A percentile compares a stretch with the other conserved stretches of the same genome.
Evolutionary conservation across 164 flowering plant species (phyloP).

Genomic region (Tetrastigma voinierianum): DNA sequence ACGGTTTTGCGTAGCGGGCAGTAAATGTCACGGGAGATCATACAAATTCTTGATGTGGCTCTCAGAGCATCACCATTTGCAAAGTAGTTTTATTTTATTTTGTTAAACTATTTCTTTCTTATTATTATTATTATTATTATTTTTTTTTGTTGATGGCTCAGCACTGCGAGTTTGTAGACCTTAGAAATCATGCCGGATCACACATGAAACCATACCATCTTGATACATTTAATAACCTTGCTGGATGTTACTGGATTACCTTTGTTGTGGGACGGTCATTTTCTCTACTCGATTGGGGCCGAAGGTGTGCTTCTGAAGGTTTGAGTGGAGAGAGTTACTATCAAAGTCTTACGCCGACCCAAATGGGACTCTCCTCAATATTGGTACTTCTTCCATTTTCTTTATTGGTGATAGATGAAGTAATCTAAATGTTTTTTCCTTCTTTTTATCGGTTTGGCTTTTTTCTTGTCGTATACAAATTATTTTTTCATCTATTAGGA

Average conservation of each 20-base stretch:
- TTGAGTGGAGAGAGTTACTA: conserved; percentile 78
- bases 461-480: not conserved
- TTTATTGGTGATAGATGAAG: not conserved
- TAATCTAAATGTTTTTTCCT: not conserved
- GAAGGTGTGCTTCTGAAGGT: conserved; percentile 45
- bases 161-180: no score
- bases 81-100: conserved; percentile 18
- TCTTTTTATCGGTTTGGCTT: not conserved
- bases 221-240: not conserved
- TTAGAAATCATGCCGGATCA: no score
- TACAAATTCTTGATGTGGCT: conserved; percentile 73
- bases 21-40: conserved; percentile 65
- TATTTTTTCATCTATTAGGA: conserved; percentile 39
- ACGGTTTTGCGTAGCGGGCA: conserved; percentile 43
- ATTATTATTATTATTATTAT: no score
- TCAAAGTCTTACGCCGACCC: conserved; percentile 79
- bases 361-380: conserved; percentile 84
- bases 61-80: conserved; percentile 45
- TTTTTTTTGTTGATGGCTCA: not conserved
- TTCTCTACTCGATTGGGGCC: conserved; percentile 36
- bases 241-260: conserved; percentile 15
- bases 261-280: conserved; percentile 67
- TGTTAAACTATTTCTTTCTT: not conserved
- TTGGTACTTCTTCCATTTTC: conserved; percentile 38
- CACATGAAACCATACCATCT: not conserved